Evolutionary conservation across 1,284 basidiomycete genomes (phyloP).

Genomic region (Phenoliferia sp.): DNA sequence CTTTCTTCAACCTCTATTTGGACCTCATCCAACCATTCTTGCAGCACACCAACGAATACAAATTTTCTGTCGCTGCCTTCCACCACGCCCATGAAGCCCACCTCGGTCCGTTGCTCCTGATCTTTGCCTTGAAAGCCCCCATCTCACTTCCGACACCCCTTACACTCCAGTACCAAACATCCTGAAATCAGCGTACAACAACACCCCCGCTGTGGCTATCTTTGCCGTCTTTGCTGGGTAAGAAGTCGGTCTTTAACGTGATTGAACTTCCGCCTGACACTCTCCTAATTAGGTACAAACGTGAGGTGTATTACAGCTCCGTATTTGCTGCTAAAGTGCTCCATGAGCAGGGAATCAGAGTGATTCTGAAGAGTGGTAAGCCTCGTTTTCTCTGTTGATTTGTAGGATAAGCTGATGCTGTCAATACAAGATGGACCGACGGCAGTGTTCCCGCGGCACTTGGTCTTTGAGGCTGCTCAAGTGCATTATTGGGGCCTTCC

Average conservation of each 20-base stretch:
- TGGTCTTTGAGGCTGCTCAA: conserved; percentile 81
- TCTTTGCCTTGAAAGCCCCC: neutral
- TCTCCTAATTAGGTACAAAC: conserved; percentile 59
- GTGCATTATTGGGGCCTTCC: conserved; percentile 63
- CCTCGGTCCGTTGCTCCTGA: conserved; percentile 64
- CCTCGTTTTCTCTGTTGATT: neutral
- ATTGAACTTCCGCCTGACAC: neutral
- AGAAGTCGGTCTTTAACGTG: neutral
- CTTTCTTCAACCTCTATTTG: conserved; percentile 49
- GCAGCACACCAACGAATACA: conserved; percentile 73
- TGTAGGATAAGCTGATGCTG: conserved; percentile 39
- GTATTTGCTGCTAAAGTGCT: conserved; percentile 79
- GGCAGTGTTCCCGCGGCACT: conserved; percentile 66
- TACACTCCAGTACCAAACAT: neutral
- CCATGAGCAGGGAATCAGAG: conserved; percentile 63
- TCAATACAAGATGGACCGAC: conserved; percentile 53
- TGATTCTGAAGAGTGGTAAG: conserved; percentile 40
- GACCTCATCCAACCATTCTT: no score
- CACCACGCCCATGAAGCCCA: conserved; percentile 85
- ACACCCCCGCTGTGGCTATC: conserved; percentile 64
- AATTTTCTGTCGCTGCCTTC: conserved; percentile 56
- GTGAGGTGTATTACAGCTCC: conserved; percentile 76
- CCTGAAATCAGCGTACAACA: conserved; percentile 61
- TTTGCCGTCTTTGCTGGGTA: conserved; percentile 54
- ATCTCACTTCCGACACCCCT: neutral